A percentile compares a stretch with the other conserved stretches of the same genome.
Evolutionary conservation across 176 grass and related monocot genomes (phyloP).

Genomic region (Phragmites australis): DNA sequence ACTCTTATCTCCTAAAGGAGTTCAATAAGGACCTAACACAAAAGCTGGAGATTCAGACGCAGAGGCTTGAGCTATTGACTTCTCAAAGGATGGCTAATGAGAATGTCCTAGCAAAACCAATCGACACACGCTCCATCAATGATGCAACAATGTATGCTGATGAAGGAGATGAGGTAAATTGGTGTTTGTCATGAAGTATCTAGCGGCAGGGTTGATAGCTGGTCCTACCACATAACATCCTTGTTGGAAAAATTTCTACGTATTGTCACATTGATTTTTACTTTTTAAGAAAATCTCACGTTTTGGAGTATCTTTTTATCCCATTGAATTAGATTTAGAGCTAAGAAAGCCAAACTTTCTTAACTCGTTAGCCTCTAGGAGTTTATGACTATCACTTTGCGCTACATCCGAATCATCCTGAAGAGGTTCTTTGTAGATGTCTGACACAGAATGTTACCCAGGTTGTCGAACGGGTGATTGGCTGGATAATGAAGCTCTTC

Average conservation of each 20-base stretch:
- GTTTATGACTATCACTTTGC: background rate
- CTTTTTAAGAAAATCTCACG: background rate
- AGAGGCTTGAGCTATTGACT: constrained; percentile 79
- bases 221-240: background rate
- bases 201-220: background rate
- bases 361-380: background rate
- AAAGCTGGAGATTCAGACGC: constrained; percentile 93
- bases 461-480: constrained; percentile 93
- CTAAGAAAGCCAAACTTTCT: background rate
- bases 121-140: constrained; percentile 54
- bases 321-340: background rate
- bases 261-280: background rate
- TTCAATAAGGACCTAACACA: constrained; percentile 90
- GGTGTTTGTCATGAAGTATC: background rate
- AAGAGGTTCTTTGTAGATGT: background rate
- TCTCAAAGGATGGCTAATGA: constrained; percentile 76
- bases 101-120: constrained; percentile 60
- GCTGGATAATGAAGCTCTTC: constrained; percentile 99
- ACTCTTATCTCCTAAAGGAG: constrained; percentile 55
- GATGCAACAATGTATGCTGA: constrained; percentile 91
- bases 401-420: background rate
- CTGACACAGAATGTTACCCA: constrained; percentile 38
- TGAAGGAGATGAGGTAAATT: constrained; percentile 98
- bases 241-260: background rate
- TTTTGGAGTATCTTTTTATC: background rate